Conservation (phyloP, 2,329 filamentous ascomycete genomes). For the Rutstroemia sp. region DNA sequence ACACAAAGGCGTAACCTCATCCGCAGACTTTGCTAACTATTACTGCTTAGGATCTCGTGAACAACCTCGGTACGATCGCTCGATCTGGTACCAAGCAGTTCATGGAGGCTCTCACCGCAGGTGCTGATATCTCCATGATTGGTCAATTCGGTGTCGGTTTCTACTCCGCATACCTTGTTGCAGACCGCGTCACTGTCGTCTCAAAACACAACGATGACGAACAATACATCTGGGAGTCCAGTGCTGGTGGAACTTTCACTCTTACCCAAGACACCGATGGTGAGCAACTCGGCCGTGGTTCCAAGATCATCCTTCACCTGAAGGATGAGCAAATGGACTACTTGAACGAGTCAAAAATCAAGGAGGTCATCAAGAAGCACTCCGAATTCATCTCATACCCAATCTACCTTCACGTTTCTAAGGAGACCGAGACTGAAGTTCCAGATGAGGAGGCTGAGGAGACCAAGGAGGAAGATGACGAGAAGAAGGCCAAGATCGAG, state of each 20-base stretch:
- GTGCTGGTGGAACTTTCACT: slow-evolving; percentile 94
- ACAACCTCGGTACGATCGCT: slow-evolving; percentile 99
- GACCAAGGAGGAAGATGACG: slow-evolving; percentile 37
- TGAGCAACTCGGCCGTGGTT: slow-evolving; percentile 85
- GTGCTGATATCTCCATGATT: slow-evolving; percentile 99
- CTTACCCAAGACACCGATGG: slow-evolving; percentile 86
- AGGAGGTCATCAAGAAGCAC: slow-evolving; percentile 99
- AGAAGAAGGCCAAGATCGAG: slow-evolving; percentile 14
- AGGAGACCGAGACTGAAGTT: slow-evolving; percentile 99
- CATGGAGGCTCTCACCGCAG: slow-evolving; percentile 98
- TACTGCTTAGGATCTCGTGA: slow-evolving; percentile 79
- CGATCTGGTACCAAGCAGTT: slow-evolving; percentile 99
- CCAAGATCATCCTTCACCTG: slow-evolving; percentile 96
- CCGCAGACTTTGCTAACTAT: not conserved
- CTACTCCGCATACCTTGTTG: slow-evolving; percentile 99
- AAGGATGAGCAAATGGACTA: slow-evolving; percentile 99
- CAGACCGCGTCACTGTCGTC: slow-evolving; percentile 89
- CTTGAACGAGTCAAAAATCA: slow-evolving; percentile 97
- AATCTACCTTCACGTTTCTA: slow-evolving; percentile 98
- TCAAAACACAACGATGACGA: slow-evolving; percentile 99
- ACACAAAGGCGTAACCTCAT: too few species aligned
- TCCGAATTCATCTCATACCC: slow-evolving; percentile 99
- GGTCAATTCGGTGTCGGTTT: slow-evolving; percentile 99
- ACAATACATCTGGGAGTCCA: slow-evolving; percentile 99
- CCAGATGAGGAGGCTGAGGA: slow-evolving; percentile 30